Percentiles rank a stretch among this genome's conserved stretches.
These are phyloP conservation scores for Mortierella sp. DNA, from an alignment of 371 early-diverging fungal genomes.

Conservation along the genomic window DNA sequence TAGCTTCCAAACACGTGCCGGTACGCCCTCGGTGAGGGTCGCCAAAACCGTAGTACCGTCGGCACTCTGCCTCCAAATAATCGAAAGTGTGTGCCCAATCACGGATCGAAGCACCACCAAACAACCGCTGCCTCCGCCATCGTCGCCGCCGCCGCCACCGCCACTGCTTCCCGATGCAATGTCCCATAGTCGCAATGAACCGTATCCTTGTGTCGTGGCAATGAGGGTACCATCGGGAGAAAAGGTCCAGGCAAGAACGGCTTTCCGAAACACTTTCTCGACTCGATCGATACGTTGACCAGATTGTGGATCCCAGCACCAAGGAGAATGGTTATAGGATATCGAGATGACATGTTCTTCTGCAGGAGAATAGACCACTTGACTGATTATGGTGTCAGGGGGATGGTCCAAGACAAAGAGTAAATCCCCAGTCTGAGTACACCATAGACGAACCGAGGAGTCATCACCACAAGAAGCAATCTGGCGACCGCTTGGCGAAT, in stretches of 20 bases:
- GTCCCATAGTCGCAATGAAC: neutral
- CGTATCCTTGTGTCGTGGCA: neutral
- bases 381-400: neutral
- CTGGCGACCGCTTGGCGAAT: no score
- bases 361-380: slow-evolving; percentile 14
- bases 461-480: slow-evolving; percentile 9
- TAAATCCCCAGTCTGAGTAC: neutral
- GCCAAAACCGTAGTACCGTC: no score
- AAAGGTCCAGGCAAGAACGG: neutral
- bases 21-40: no score
- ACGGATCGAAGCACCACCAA: neutral
- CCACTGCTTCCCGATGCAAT: neutral
- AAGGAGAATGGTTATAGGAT: neutral
- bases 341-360: no score
- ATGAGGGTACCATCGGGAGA: neutral
- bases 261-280: no score
- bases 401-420: neutral
- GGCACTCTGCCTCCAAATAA: neutral
- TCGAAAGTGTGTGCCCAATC: neutral
- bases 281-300: neutral
- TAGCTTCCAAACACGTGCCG: no score
- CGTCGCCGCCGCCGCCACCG: no score
- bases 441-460: slow-evolving; percentile 11
- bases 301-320: neutral
- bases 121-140: no score